Percentiles rank a stretch among this genome's conserved stretches.
phyloP scores from a whole-genome alignment of 2,329 filamentous ascomycete genomes.

The Pleoardoris graminearum region DNA sequence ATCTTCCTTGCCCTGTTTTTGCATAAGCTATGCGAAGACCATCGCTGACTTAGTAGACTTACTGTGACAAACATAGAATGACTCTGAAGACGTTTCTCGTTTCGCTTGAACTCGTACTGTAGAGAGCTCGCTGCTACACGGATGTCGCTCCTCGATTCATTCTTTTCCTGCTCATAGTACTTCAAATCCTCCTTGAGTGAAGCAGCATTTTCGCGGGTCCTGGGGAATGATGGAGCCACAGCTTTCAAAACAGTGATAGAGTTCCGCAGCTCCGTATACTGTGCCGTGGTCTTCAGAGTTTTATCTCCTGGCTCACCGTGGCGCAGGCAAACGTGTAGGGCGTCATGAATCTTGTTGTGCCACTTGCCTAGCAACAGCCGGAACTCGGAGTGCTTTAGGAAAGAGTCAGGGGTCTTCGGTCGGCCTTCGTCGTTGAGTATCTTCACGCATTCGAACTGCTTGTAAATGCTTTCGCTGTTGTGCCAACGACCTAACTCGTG shows the following conservation, averaged over 20 bases:
- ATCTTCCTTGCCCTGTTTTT: slow-evolving; percentile 22
- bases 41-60: slow-evolving; percentile 35
- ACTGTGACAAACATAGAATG: slow-evolving; percentile 74
- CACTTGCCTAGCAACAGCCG: slow-evolving; percentile 84
- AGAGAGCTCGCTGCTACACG: slow-evolving; percentile 74
- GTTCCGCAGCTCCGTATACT: slow-evolving; percentile 98
- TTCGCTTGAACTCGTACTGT: slow-evolving; percentile 69
- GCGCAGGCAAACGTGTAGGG: slow-evolving; percentile 53
- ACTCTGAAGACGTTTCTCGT: slow-evolving; percentile 70
- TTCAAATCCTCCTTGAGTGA: slow-evolving; percentile 68
- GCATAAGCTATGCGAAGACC: slow-evolving; percentile 14
- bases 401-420: slow-evolving; percentile 57
- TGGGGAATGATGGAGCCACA: slow-evolving; percentile 81
- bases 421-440: slow-evolving; percentile 72
- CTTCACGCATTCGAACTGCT: slow-evolving; percentile 75
- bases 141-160: slow-evolving; percentile 69
- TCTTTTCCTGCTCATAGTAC: slow-evolving; percentile 57
- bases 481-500: slow-evolving; percentile 86
- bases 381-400: slow-evolving; percentile 85
- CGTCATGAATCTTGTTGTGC: slow-evolving; percentile 80
- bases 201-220: slow-evolving; percentile 83
- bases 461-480: slow-evolving; percentile 71
- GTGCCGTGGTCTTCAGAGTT: slow-evolving; percentile 75
- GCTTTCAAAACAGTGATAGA: slow-evolving; percentile 86
- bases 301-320: slow-evolving; percentile 48